Conservation (phyloP, 768 basidiomycete species). For the Sistotremastrum niveocremeum region DNA sequence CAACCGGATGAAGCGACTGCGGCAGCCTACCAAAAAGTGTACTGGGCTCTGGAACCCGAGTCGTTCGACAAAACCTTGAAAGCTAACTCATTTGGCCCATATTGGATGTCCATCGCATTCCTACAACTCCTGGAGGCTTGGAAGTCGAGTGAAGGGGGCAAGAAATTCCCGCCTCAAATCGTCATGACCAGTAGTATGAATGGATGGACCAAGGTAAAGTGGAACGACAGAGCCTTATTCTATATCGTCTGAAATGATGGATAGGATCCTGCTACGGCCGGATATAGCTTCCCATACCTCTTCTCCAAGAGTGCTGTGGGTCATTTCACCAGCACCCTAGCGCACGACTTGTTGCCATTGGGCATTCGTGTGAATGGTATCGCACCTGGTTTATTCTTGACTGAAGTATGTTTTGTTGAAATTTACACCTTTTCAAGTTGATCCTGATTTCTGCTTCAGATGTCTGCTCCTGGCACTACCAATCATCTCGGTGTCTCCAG, state of each 20-base stretch:
- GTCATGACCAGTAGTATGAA: constrained; percentile 41
- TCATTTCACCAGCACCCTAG: constrained; percentile 30
- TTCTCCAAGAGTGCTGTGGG: constrained; percentile 36
- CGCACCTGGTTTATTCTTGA: constrained; percentile 21
- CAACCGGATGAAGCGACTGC: constrained; percentile 15
- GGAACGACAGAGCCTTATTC: neutral
- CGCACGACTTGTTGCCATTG: constrained; percentile 33
- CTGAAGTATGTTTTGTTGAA: neutral
- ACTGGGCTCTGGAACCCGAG: constrained; percentile 21
- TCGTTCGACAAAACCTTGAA: constrained; percentile 22
- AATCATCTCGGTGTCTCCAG: constrained; percentile 13
- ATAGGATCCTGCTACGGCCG: constrained; percentile 28
- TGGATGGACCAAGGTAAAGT: constrained; percentile 33
- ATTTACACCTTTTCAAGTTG: neutral
- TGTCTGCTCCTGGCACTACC: constrained; percentile 15
- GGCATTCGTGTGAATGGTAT: constrained; percentile 37
- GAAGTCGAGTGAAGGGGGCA: constrained; percentile 19
- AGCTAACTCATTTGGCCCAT: constrained; percentile 32
- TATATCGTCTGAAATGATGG: neutral
- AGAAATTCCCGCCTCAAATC: constrained; percentile 31
- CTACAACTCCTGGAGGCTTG: constrained; percentile 37
- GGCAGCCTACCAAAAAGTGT: constrained; percentile 23
- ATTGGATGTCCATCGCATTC: constrained; percentile 46
- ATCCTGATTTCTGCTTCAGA: constrained; percentile 5
- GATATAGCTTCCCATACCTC: constrained; percentile 30